Base-by-base conservation (phyloP, 768 basidiomycete species). In the Calocybe indica region DNA sequence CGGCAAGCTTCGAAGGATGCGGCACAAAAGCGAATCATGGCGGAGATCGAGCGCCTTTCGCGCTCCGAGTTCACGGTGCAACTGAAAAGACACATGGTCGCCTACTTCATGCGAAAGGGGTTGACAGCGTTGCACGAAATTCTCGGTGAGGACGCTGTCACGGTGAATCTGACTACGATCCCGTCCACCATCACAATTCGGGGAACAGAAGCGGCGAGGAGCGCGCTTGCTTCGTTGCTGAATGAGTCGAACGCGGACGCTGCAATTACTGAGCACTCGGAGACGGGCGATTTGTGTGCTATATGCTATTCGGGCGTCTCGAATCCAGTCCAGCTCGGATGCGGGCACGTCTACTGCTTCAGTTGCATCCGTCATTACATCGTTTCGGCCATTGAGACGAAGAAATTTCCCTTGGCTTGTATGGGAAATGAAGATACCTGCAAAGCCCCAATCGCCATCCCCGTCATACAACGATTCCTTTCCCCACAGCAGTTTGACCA, bases 381-480 rank as follows among this genome's bases (percentile, higher is more conserved):
- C 35, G 56, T 60, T 12, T 72, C 71, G 7, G 73, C 74, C 1
- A 53, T 58, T 5, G 70, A 74, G 11, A 59, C 59, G 29, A 66
- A 67, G 50, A 61, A 52, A 0, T 86, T 88, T 63, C 86, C 86
- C 0, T 60, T 88, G 5, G 68, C 58, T 8, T 89, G 87, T 55
- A 73, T 86, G 39, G 86, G 82, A 1, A 63, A 79, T 51, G 76
- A 76, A 1, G 78, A 71, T 5, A 67, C 62, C 7, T 89, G 87
- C 54, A 64, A 69, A 5, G 57, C 63, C 11, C 70, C 65, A n/a
- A 72, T 89, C 22, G 63, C 87, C 2, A 69, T 85, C 30, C 64
- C 68, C 5, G 56, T 75, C 34, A 77, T 83, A 28, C 72, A 70
- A 42, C 67, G 68, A 22, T 68, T 85, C 32, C 64, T 88, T 7